These are phyloP conservation scores for Tricholoma bakamatsutake DNA, from an alignment of 768 basidiomycete genomes.

Conservation along the genomic window DNA sequence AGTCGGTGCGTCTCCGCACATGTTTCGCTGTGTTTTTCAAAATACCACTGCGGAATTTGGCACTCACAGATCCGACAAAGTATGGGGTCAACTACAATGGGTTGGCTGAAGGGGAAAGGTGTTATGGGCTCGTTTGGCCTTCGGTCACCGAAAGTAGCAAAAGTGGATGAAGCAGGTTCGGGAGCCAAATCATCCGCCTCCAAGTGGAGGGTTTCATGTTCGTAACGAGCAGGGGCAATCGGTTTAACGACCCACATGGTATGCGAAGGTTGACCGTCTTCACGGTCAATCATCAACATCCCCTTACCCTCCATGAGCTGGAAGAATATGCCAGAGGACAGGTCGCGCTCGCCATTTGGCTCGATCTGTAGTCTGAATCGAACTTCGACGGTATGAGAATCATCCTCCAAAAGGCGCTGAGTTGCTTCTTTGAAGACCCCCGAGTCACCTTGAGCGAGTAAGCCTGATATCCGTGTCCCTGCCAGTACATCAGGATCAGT, in stretches of 20 bases:
- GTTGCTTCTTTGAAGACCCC: constrained; percentile 85
- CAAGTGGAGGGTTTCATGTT: constrained; percentile 57
- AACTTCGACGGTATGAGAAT: constrained; percentile 91
- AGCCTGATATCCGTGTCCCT: constrained; percentile 74
- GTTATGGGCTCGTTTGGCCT: constrained; percentile 43
- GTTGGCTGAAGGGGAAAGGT: constrained; percentile 70
- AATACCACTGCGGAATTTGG: constrained; percentile 97
- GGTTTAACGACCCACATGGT: constrained; percentile 98
- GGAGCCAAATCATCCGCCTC: constrained; percentile 43
- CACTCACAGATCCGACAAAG: constrained; percentile 98
- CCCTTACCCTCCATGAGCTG: constrained; percentile 96
- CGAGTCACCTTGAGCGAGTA: constrained; percentile 76
- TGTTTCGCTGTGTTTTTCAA: constrained; percentile 99
- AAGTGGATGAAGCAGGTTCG: constrained; percentile 35
- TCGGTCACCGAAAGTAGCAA: constrained; percentile 29
- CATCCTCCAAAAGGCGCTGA: constrained; percentile 78
- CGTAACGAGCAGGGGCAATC: constrained; percentile 62
- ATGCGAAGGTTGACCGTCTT: constrained; percentile 82
- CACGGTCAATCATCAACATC: constrained; percentile 95
- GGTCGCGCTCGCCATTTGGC: constrained; percentile 52
- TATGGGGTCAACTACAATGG: constrained; percentile 77
- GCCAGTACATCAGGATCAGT: constrained; percentile 76
- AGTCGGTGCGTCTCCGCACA: constrained; percentile 94
- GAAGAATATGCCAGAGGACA: constrained; percentile 48
- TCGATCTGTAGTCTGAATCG: constrained; percentile 82